Evolutionary conservation across 768 basidiomycete genomes (phyloP).

Genomic region (Rhodosporidiobolus odoratus): DNA sequence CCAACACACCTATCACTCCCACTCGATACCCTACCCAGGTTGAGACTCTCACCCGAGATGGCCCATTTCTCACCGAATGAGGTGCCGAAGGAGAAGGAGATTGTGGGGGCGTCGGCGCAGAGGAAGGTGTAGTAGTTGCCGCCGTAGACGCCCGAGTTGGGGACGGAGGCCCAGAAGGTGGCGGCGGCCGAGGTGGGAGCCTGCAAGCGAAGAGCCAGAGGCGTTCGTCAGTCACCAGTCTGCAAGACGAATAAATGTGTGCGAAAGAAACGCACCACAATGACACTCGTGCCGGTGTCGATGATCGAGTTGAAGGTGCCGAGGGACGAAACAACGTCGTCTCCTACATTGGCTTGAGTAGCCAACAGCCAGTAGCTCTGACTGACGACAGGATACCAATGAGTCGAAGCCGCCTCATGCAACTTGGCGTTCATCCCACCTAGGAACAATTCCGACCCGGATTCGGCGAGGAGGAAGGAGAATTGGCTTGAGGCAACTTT

Average conservation of each 20-base stretch:
- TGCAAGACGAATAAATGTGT: not conserved
- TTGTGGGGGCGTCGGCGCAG: slow-evolving; percentile 40
- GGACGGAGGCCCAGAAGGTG: slow-evolving; percentile 48
- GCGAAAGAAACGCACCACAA: slow-evolving; percentile 28
- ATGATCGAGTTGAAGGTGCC: slow-evolving; percentile 42
- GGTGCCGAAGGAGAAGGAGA: slow-evolving; percentile 55
- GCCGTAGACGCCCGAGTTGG: slow-evolving; percentile 43
- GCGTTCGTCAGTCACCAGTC: no score
- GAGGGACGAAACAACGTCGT: slow-evolving; percentile 40
- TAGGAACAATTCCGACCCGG: slow-evolving; percentile 45
- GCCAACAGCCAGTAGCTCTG: slow-evolving; percentile 46
- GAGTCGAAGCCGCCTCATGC: slow-evolving; percentile 41
- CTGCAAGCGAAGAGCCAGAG: not conserved
- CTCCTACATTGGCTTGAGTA: slow-evolving; percentile 36
- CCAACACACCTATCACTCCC: slow-evolving; percentile 37
- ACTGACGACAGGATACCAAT: slow-evolving; percentile 45
- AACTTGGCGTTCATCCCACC: slow-evolving; percentile 45
- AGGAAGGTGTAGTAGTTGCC: slow-evolving; percentile 46
- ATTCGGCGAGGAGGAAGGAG: slow-evolving; percentile 36
- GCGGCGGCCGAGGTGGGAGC: slow-evolving; percentile 48
- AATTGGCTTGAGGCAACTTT: slow-evolving; percentile 34
- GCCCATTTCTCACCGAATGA: slow-evolving; percentile 51
- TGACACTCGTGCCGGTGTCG: slow-evolving; percentile 41
- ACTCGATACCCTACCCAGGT: slow-evolving; percentile 47
- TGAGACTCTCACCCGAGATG: slow-evolving; percentile 49